Base-by-base conservation (phyloP, 331 rosid species). In the Cydonia oblonga region DNA sequence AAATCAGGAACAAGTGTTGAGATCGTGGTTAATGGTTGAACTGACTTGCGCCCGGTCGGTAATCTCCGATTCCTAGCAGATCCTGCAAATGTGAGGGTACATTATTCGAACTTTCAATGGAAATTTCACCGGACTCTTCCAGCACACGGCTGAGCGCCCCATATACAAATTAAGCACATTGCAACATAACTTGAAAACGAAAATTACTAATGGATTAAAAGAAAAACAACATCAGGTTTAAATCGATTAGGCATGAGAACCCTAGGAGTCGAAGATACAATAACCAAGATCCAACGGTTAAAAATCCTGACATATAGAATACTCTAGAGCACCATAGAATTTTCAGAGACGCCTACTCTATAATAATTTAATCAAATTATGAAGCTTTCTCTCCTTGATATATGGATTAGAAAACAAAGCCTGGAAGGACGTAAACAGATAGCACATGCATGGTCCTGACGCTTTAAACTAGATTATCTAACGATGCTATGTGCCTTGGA, bases 61-160 rank as follows among this genome's bases (percentile, higher is more conserved):
- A 93, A 76, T 90, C 98, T 81, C 98, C 98, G 16, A 93, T 90
- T 73, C 98, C 98, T 14, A 93, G 86, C 81, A 93, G 79, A 81
- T 93, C 97, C 98, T 93, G 88, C 73, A 79, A 74, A 78, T 66
- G 75, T 19, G 10, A 33, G 46, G 75, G 19, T 29, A 24, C 44
- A 35, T 28, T 9, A 12, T 51, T 49, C 58, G 66, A 42, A n/a
- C 62, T 15, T 74, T 59, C 58, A 5, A n/a, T 3, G n/a, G 25
- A 23, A 16, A 75, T 24, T 56, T 56, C 28, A 56, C 0, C 61
- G 61, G 3, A 11, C 28, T 56, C 61, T 56, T 56, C 28, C 28
- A 56, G 12, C 7, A 56, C 28, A 25, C 61, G 16, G 54, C 54
- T 18, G 54, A 49, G 9, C 20, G 0, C 20, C 0, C 20, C 10